Evolutionary conservation across 805 yeast genomes (phyloP).

Genomic region (Lipomyces spencermartinsiae): DNA sequence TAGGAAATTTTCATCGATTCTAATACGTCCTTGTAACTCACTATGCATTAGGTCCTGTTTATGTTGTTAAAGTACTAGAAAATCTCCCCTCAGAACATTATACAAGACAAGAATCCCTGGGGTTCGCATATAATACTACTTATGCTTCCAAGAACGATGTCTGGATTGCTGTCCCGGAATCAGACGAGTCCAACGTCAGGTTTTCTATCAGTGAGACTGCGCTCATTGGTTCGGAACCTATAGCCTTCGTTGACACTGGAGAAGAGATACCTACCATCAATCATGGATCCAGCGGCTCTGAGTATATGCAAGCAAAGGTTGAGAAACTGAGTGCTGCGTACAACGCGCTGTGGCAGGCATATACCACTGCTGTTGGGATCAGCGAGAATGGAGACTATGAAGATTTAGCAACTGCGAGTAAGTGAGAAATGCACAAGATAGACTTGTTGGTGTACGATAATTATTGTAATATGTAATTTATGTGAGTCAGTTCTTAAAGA

Average conservation of each 20-base stretch:
- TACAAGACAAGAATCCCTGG: background rate
- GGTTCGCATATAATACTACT: background rate
- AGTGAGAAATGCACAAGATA: background rate
- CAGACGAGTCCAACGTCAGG: constrained; percentile 5
- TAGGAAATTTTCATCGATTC: constrained; percentile 28
- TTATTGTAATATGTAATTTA: too few species aligned
- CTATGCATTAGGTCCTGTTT: constrained; percentile 19
- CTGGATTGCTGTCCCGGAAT: constrained; percentile 32
- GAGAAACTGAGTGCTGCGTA: constrained; percentile 34
- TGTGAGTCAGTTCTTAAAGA: background rate
- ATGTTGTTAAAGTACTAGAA: constrained; percentile 21
- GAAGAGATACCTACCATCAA: background rate
- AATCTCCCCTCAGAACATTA: constrained; percentile 10
- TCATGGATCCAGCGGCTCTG: background rate
- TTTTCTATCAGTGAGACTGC: constrained; percentile 5
- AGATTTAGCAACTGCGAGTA: background rate
- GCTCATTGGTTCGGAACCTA: background rate
- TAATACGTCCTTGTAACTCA: background rate
- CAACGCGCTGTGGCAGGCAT: constrained; percentile 40
- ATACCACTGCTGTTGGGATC: background rate
- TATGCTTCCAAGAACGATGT: constrained; percentile 34
- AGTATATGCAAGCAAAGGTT: constrained; percentile 32
- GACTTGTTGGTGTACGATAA: background rate
- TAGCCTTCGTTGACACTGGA: background rate
- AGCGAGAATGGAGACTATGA: background rate